phyloP scores from a whole-genome alignment of 495 filamentous ascomycete species.

The Penicillium cosmopolitanum region DNA sequence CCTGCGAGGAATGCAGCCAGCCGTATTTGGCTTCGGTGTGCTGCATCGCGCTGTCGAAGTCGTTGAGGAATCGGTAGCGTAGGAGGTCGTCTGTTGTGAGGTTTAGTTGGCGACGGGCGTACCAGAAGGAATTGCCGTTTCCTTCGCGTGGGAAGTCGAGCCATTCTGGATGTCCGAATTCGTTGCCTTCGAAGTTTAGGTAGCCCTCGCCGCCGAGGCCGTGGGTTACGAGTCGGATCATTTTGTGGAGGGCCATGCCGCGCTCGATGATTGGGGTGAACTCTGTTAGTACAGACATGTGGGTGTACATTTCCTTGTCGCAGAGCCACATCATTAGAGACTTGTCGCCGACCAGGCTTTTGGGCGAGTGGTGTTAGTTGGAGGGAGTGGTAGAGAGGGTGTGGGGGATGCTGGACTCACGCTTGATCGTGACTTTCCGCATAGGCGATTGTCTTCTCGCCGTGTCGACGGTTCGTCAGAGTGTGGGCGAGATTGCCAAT shows the following conservation, averaged over 20 bases:
- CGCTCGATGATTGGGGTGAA: conserved; percentile 90
- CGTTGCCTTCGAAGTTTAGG: conserved; percentile 98
- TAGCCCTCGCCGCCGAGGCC: conserved; percentile 95
- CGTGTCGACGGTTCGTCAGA: conserved; percentile 88
- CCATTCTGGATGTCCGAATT: conserved; percentile 99
- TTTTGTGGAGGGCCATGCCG: conserved; percentile 91
- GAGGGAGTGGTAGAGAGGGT: background rate
- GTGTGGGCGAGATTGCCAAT: conserved; percentile 83
- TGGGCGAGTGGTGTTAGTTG: conserved; percentile 21
- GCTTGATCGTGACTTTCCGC: conserved; percentile 97
- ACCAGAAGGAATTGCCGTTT: conserved; percentile 96
- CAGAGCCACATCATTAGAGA: conserved; percentile 96
- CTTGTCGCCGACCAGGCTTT: conserved; percentile 94
- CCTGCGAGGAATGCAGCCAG: conserved; percentile 87
- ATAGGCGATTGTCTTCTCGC: conserved; percentile 98
- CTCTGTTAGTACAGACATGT: conserved; percentile 87
- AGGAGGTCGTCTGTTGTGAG: conserved; percentile 83
- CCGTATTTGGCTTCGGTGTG: conserved; percentile 82
- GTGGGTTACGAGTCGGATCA: conserved; percentile 95
- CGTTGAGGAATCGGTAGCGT: conserved; percentile 89
- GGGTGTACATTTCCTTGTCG: conserved; percentile 94
- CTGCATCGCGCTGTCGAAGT: conserved; percentile 95
- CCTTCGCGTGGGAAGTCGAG: conserved; percentile 96
- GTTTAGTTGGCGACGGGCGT: conserved; percentile 93
- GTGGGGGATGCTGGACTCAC: conserved; percentile 58